Evolutionary conservation across 192 early-diverging fungal species (phyloP).

Genomic region (Geranomyces variabilis): DNA sequence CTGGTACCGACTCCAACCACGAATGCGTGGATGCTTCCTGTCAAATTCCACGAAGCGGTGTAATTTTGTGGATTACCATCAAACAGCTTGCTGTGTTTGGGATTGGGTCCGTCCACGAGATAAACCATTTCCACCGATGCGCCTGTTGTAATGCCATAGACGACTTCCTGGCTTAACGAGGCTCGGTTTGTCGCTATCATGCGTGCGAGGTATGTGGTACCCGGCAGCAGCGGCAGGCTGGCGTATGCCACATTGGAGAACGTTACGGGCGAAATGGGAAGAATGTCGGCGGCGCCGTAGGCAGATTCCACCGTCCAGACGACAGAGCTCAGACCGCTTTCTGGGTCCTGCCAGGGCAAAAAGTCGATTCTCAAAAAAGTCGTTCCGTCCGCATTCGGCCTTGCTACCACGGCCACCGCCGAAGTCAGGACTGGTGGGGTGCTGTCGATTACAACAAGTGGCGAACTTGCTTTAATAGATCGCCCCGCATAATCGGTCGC

Average conservation of each 20-base stretch:
- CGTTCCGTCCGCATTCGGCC: neutral
- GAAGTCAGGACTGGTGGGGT: conserved; percentile 1
- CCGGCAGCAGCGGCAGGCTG: neutral
- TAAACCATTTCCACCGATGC: neutral
- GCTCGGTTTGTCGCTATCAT: conserved; percentile 12
- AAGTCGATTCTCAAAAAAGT: neutral
- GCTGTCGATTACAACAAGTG: neutral
- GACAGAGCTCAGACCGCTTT: conserved; percentile 2
- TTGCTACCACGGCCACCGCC: too few relatives aligned
- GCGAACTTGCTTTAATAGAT: neutral
- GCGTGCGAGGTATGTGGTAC: neutral
- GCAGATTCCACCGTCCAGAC: conserved; percentile 7
- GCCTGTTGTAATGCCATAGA: too few relatives aligned
- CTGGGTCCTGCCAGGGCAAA: neutral
- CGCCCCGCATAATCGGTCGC: neutral
- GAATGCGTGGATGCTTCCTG: neutral
- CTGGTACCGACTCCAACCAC: neutral
- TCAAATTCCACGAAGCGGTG: conserved; percentile 2
- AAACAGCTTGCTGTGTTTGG: neutral
- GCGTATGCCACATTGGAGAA: neutral
- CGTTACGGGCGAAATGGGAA: neutral
- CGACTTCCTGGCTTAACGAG: neutral
- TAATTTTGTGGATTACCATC: neutral
- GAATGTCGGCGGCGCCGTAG: neutral
- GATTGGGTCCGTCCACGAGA: neutral